Base-by-base conservation (phyloP, 345 rosid species). In the Lepidium africanum region DNA sequence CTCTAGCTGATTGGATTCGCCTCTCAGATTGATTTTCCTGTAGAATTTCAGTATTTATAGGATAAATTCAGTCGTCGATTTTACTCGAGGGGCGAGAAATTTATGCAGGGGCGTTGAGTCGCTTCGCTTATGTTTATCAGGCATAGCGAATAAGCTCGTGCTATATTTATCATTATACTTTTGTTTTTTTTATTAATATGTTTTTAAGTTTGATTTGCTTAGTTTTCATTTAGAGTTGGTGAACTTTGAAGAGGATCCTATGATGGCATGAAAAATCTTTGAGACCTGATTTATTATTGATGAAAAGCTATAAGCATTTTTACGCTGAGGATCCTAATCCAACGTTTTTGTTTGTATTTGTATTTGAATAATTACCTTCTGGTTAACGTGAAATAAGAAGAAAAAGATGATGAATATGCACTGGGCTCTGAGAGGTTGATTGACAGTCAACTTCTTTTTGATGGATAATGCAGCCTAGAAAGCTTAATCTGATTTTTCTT, bases 341-440 rank as follows among this genome's bases (percentile, higher is more conserved):
- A 30, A 30, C 7, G 0, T 10, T 13, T 11, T 38, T 5, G 7
- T 13, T 8, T 46, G 8, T 15, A 7, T 17, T 19, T 67, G 4
- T 17, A 4, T 1, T 3, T 10, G 45, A 10, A 2, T 43, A 1
- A 25, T 25, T n/a, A 0, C 3, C 19, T 50, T 23, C 1, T 37
- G 7, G 9, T 3, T 5, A 32, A 46, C 0, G 9, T 3, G 1
- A 62, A 9, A 0, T n/a, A 17, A 11, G 5, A 5, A 13, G 10
- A 21, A 11, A 58, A 59, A 74, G 64, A 53, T 74, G 77, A 74
- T 74, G 77, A 74, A 60, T 60, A 74, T 74, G 77, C 78, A 74
- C 78, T 74, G 73, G 78, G 69, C 78, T 74, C 78, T 74, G 78
- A 74, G 73, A 6, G 6, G 69, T 74, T 61, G 78, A 67, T 74